Evolutionary conservation across 23 red algal genomes (phyloP), one percentile per base, ranked within the genome.

Genomic region (Gracilaria vermiculophylla): DNA sequence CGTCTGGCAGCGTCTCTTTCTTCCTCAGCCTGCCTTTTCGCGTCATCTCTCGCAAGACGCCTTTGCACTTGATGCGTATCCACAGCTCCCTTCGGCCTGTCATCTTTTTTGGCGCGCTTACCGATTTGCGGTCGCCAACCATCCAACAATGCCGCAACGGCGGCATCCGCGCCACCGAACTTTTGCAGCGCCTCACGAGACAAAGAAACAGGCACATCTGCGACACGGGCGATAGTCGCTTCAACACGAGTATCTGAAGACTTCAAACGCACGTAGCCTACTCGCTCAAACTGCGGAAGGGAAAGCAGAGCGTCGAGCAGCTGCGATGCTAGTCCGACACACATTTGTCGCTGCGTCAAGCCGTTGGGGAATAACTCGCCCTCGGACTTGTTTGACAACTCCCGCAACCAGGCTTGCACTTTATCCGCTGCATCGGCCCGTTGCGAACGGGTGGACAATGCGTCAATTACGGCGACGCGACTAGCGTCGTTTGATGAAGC

Each of bases 171-270:
- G 13, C 67, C 67, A 12, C 40, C 67, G 17, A 73, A 73, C 40
- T 73, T 73, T 34, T 48, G 67, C 67, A 73, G 47, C 36, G 67
- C 67, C 9, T 47, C 67, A 24, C 67, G 67, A 47, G 67, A 36
- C 36, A 73, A 29, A 23, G 67, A 10, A 24, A 47, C 39, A 1
- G 36, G 20, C 1, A 73, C 37, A 36, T 24, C n/a, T 42, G 67
- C 67, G 10, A 73, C 67, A 36, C 67, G 67, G 47, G 67, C 67
- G 28, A 73, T 73, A 25, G 67, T 45, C 6, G 67, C 20, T 73
- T 73, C 67, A 23, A 73, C n/a, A 24, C 67, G 67, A 1, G 67
- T 17, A 25, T 73, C 67, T 47, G 67, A 73, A 73, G 67, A 73
- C 6, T 73, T 28, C 47, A 73, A 37, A 27, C 67, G 36, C 2